Evolutionary conservation across 352 stramenopile genomes (phyloP).

Genomic region (Phytophthora tentaculata): DNA sequence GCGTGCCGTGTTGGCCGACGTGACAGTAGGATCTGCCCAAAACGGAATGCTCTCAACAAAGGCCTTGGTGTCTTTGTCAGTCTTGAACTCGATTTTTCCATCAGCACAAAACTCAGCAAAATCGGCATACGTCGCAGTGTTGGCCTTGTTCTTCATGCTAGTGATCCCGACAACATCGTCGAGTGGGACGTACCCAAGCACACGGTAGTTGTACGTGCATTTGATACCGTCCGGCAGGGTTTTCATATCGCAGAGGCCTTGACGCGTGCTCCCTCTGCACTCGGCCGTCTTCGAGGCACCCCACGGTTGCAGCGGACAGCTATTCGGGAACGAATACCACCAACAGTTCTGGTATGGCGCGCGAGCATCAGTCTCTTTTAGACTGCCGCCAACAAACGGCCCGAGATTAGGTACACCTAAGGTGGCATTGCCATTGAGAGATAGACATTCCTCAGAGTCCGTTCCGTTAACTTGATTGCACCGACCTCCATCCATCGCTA

Average conservation of each 20-base stretch:
- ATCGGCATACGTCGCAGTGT: conserved; percentile 30
- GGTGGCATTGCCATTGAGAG: conserved; percentile 33
- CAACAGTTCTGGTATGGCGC: conserved; percentile 62
- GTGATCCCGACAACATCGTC: conserved; percentile 84
- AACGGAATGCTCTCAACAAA: conserved; percentile 45
- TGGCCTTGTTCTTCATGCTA: conserved; percentile 39
- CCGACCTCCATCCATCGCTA: conserved; percentile 66
- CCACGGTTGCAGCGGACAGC: conserved; percentile 40
- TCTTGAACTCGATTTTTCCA: conserved; percentile 55
- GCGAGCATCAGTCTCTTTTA: conserved; percentile 40
- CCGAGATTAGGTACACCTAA: conserved; percentile 33
- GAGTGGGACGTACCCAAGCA: conserved; percentile 67
- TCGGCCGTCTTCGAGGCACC: conserved; percentile 38
- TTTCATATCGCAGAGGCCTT: conserved; percentile 47
- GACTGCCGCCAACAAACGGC: conserved; percentile 45
- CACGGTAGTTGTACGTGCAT: conserved; percentile 69
- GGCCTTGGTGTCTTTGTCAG: conserved; percentile 3
- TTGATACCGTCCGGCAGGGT: conserved; percentile 55
- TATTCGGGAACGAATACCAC: conserved; percentile 79
- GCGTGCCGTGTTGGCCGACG: conserved; percentile 39
- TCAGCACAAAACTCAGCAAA: conserved; percentile 51
- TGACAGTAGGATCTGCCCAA: conserved; percentile 54
- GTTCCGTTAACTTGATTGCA: conserved; percentile 47
- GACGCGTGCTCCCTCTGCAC: conserved; percentile 40
- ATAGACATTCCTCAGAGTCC: conserved; percentile 15